phyloP scores from a whole-genome alignment of 306 rosid genomes.

The Trichosanthes cucumerina region DNA sequence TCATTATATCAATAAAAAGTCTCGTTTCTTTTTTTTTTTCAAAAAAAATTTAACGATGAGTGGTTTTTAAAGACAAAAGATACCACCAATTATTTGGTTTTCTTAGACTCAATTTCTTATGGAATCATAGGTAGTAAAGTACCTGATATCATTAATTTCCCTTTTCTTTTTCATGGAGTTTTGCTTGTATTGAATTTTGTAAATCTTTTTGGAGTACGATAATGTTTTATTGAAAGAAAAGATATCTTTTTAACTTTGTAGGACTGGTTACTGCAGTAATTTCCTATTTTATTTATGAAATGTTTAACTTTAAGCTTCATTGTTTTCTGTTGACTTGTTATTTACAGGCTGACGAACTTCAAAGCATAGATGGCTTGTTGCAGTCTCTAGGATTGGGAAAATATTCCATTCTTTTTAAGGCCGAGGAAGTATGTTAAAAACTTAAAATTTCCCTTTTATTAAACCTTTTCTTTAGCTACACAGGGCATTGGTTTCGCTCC shows the following conservation, averaged over 20 bases:
- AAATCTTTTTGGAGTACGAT: not conserved
- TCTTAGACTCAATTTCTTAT: not conserved
- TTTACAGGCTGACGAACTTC: slow-evolving; percentile 56
- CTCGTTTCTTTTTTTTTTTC: too few relatives aligned
- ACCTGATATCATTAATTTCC: not conserved
- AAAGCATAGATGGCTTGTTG: slow-evolving; percentile 72
- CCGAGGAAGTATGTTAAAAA: slow-evolving; percentile 71
- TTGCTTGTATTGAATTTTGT: not conserved
- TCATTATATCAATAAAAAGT: too few relatives aligned
- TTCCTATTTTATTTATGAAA: not conserved
- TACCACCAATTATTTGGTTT: not conserved
- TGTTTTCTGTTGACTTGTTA: slow-evolving; percentile 13
- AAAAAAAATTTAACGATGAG: not conserved
- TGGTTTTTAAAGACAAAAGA: not conserved
- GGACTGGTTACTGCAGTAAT: not conserved
- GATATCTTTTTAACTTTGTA: not conserved
- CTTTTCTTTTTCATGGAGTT: not conserved
- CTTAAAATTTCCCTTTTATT: slow-evolving; percentile 10
- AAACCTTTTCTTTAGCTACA: not conserved
- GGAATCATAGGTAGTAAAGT: not conserved
- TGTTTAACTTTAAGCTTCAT: not conserved
- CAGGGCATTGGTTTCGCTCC: not conserved
- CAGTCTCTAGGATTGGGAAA: slow-evolving; percentile 71
- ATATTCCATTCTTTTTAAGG: slow-evolving; percentile 76
- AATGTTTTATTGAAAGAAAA: not conserved